Percentiles rank a stretch among this genome's conserved stretches.
phyloP scores from a whole-genome alignment of 192 early-diverging fungal genomes.

The Entomortierella parvispora region DNA sequence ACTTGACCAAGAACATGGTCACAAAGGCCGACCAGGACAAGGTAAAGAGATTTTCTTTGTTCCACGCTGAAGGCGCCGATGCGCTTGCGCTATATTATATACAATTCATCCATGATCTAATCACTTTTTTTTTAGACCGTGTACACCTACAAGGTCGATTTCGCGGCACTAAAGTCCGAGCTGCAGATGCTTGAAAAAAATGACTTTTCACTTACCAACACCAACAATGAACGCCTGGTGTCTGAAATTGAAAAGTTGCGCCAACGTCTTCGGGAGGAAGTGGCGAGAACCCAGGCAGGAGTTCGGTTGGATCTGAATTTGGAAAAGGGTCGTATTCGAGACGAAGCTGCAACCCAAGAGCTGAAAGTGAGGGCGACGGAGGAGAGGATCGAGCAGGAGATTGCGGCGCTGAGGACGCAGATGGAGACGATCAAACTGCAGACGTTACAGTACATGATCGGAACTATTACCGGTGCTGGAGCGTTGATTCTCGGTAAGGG shows the following conservation, averaged over 20 bases:
- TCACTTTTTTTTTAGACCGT: conserved; percentile 58
- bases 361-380: conserved; percentile 88
- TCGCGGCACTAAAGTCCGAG: conserved; percentile 88
- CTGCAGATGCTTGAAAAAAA: conserved; percentile 91
- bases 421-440: conserved; percentile 92
- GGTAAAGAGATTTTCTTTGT: conserved; percentile 36
- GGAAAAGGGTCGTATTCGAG: conserved; percentile 90
- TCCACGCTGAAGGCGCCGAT: background rate
- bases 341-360: conserved; percentile 85
- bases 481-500: conserved; percentile 73
- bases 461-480: conserved; percentile 87
- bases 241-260: conserved; percentile 88
- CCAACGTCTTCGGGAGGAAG: conserved; percentile 84
- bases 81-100: background rate
- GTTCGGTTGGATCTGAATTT: conserved; percentile 87
- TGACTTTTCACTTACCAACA: conserved; percentile 83
- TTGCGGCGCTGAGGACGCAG: conserved; percentile 79
- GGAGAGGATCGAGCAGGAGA: conserved; percentile 89
- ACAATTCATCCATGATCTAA: background rate
- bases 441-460: conserved; percentile 84
- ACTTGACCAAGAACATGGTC: conserved; percentile 71
- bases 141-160: conserved; percentile 90
- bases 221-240: conserved; percentile 82
- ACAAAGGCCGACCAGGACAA: conserved; percentile 87
- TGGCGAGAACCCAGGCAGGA: conserved; percentile 83